Evolutionary conservation across 2,329 filamentous ascomycete genomes (phyloP).

Genomic region (Mollisiaceae sp.): DNA sequence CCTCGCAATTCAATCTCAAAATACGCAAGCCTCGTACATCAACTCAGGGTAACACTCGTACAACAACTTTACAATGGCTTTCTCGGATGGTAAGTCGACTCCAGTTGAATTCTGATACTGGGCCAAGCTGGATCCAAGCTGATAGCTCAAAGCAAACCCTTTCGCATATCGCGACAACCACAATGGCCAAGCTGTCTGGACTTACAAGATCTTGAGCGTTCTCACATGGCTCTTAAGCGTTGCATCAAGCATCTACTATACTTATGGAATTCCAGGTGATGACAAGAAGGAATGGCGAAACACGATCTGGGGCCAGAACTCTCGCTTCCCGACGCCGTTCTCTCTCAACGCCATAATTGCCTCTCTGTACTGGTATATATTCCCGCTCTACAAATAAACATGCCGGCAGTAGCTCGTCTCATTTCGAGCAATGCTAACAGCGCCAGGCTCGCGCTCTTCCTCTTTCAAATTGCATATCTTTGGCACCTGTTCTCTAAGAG

Average conservation of each 20-base stretch:
- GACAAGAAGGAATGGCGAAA: constrained; percentile 58
- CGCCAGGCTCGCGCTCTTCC: constrained; percentile 70
- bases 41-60: not conserved
- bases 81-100: constrained; percentile 17
- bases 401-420: not conserved
- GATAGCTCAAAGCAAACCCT: constrained; percentile 65
- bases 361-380: constrained; percentile 75
- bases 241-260: constrained; percentile 76
- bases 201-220: constrained; percentile 78
- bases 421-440: not conserved
- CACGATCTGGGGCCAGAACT: constrained; percentile 78
- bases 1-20: not conserved
- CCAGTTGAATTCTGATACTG: not conserved
- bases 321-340: constrained; percentile 71
- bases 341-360: constrained; percentile 69
- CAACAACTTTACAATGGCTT: constrained; percentile 12
- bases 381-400: not conserved
- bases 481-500: constrained; percentile 76
- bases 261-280: constrained; percentile 64
- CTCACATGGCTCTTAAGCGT: constrained; percentile 77
- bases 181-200: constrained; percentile 62
- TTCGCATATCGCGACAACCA: constrained; percentile 75
- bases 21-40: not conserved
- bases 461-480: constrained; percentile 78
- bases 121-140: not conserved